Conservation (phyloP, 768 basidiomycete species). For the Pleurotus cornucopiae region DNA sequence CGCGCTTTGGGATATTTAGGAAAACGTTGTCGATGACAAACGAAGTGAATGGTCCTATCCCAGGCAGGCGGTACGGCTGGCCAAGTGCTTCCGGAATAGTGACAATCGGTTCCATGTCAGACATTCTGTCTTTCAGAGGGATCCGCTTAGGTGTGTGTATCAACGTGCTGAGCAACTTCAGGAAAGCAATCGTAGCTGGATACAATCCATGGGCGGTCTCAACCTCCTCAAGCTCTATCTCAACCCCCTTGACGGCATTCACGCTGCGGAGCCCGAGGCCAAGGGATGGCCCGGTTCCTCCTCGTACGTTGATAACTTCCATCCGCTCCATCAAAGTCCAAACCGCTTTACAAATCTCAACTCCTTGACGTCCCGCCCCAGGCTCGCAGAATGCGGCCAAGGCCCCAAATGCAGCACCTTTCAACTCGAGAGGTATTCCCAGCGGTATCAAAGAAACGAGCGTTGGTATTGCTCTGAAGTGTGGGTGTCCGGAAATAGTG, state of each 20-base stretch:
- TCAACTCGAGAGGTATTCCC: conserved; percentile 84
- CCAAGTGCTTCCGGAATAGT: conserved; percentile 81
- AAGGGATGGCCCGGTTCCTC: conserved; percentile 31
- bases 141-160: conserved; percentile 80
- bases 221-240: conserved; percentile 84
- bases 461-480: conserved; percentile 79
- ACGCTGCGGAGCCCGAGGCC: conserved; percentile 30
- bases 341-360: conserved; percentile 77
- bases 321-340: conserved; percentile 83
- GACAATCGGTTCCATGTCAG: conserved; percentile 57
- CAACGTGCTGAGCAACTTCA: conserved; percentile 76
- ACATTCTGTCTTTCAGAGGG: conserved; percentile 52
- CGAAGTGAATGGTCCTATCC: conserved; percentile 75
- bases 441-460: conserved; percentile 76
- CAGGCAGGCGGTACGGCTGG: conserved; percentile 74
- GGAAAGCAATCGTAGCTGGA: conserved; percentile 86
- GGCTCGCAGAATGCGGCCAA: conserved; percentile 81
- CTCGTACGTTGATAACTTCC: conserved; percentile 78
- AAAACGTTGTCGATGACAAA: conserved; percentile 92
- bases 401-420: conserved; percentile 79
- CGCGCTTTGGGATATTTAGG: conserved; percentile 67
- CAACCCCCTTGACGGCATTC: conserved; percentile 69
- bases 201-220: conserved; percentile 77
- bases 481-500: conserved; percentile 69
- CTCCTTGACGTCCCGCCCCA: conserved; percentile 66